Conservation (phyloP, 129 eudicot species). For the Erigeron canadensis region DNA sequence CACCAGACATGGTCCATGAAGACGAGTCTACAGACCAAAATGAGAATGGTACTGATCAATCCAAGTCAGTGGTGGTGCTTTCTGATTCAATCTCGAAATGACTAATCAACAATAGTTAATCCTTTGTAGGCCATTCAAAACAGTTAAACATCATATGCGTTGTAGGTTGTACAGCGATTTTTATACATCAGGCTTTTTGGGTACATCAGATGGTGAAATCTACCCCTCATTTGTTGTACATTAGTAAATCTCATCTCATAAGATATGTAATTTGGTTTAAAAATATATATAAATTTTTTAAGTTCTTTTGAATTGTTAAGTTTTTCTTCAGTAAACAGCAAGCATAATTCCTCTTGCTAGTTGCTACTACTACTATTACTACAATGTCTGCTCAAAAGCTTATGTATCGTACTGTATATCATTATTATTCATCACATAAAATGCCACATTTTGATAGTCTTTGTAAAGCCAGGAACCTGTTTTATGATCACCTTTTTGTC, state of each 20-base stretch:
- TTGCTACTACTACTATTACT: too few relatives aligned
- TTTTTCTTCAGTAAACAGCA: too few relatives aligned
- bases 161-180: conserved; percentile 24
- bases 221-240: conserved; percentile 30
- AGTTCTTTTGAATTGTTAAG: too few relatives aligned
- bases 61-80: conserved; percentile 38
- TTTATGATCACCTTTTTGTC: too few relatives aligned
- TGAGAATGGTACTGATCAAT: conserved; percentile 28
- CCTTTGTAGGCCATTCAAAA: not conserved
- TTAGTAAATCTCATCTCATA: not conserved
- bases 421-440: not conserved
- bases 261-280: not conserved
- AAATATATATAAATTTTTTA: not conserved
- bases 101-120: conserved; percentile 8
- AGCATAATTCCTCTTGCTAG: too few relatives aligned
- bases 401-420: not conserved
- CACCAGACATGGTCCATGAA: conserved; percentile 33
- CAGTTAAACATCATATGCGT: not conserved
- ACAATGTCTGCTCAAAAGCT: too few relatives aligned
- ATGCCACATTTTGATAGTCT: too few relatives aligned
- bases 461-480: too few relatives aligned
- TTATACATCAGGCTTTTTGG: conserved; percentile 16
- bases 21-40: conserved; percentile 36
- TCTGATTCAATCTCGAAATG: conserved; percentile 28
- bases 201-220: not conserved